A percentile compares a stretch with the other conserved stretches of the same genome.
Evolutionary conservation across 805 yeast genomes (phyloP).

Genomic region (Candida ulmi): DNA sequence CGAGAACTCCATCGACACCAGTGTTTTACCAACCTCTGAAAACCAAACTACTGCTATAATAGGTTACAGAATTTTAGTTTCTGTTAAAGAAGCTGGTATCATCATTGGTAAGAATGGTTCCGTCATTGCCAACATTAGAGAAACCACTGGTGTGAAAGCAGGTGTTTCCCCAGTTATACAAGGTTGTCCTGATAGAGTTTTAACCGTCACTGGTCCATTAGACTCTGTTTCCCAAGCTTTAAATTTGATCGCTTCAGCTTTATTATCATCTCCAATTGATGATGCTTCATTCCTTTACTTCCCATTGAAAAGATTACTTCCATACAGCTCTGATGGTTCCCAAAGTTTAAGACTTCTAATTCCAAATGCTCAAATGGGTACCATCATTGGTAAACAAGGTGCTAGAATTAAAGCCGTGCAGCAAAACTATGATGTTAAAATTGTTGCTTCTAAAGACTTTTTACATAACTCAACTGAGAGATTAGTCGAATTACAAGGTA

Average conservation of each 20-base stretch:
- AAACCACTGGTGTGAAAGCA: conserved; percentile 72
- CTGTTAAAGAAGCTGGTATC: conserved; percentile 85
- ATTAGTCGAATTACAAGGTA: conserved; percentile 81
- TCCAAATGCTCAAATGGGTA: conserved; percentile 84
- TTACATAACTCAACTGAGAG: conserved; percentile 80
- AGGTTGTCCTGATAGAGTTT: conserved; percentile 77
- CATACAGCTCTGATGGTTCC: conserved; percentile 45
- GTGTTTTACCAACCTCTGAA: conserved; percentile 19
- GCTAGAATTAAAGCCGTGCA: conserved; percentile 74
- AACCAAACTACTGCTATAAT: conserved; percentile 21
- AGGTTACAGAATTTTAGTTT: conserved; percentile 49
- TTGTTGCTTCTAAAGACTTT: conserved; percentile 83
- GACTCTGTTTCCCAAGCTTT: conserved; percentile 67
- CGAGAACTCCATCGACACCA: conserved; percentile 10
- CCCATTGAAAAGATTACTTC: conserved; percentile 55
- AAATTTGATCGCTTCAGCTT: conserved; percentile 61
- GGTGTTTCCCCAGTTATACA: conserved; percentile 78
- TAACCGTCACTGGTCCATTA: conserved; percentile 71
- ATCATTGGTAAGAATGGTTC: conserved; percentile 83
- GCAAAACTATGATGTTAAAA: conserved; percentile 60
- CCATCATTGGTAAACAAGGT: conserved; percentile 83
- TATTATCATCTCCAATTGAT: conserved; percentile 39
- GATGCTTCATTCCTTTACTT: conserved; percentile 40
- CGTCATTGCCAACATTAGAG: conserved; percentile 71
- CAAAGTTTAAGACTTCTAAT: conserved; percentile 63